These are phyloP conservation scores for Mimosa pudica DNA, from an alignment of 306 rosid species.

Conservation along the genomic window DNA sequence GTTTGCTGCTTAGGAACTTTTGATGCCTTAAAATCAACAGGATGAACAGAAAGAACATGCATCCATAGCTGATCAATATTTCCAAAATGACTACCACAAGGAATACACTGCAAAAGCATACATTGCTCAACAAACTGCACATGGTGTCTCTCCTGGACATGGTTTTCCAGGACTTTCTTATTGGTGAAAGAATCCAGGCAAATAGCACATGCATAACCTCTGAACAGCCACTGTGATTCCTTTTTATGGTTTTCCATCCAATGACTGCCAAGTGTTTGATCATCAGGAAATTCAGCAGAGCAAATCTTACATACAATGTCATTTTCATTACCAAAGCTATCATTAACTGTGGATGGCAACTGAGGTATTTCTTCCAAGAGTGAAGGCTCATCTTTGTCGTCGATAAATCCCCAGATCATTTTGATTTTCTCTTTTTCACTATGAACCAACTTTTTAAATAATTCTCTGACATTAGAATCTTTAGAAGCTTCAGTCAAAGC, in stretches of 20 bases:
- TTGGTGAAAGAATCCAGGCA: constrained; percentile 96
- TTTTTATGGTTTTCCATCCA: constrained; percentile 95
- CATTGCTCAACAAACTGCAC: constrained; percentile 94
- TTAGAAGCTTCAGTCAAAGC: constrained; percentile 93
- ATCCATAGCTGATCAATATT: constrained; percentile 80
- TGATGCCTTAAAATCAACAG: constrained; percentile 64
- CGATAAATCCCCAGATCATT: constrained; percentile 74
- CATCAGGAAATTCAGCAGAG: constrained; percentile 65
- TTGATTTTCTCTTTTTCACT: constrained; percentile 75
- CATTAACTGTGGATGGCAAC: constrained; percentile 52
- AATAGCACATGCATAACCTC: constrained; percentile 97
- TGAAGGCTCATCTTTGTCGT: constrained; percentile 55
- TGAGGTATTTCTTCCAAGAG: constrained; percentile 58
- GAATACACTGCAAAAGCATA: constrained; percentile 97
- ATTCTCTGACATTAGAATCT: constrained; percentile 60
- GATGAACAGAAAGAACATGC: constrained; percentile 82
- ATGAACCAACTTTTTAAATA: constrained; percentile 70
- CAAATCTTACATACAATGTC: constrained; percentile 82
- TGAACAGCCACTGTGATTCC: constrained; percentile 98
- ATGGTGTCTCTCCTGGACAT: constrained; percentile 97
- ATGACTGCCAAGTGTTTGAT: constrained; percentile 79
- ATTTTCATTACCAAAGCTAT: constrained; percentile 49
- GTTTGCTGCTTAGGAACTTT: constrained; percentile 55
- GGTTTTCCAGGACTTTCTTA: constrained; percentile 82
- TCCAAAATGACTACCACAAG: constrained; percentile 95